Conservation (phyloP, 257 asterid genomes). For the Coffea eugenioides region DNA sequence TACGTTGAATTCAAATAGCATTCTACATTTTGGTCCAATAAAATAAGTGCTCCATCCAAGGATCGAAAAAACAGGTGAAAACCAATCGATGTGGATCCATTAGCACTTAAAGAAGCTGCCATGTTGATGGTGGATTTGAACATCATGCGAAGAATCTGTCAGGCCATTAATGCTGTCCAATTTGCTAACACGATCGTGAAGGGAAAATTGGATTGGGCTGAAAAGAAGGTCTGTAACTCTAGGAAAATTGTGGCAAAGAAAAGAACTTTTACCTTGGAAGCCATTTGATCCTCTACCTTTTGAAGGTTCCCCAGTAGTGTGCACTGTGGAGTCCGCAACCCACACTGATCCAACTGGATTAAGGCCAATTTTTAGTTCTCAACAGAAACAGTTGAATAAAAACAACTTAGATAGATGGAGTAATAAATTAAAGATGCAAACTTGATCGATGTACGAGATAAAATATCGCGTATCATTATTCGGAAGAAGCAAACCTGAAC, state of each 20-base stretch:
- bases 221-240: no score
- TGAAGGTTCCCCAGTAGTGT: slow-evolving; percentile 66
- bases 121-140: no score
- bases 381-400: slow-evolving; percentile 2
- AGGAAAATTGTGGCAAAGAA: not conserved
- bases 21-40: no score
- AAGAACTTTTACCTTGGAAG: slow-evolving; percentile 41
- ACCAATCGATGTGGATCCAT: no score
- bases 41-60: no score
- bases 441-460: not conserved
- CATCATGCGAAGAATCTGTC: not conserved
- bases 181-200: not conserved
- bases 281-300: slow-evolving; percentile 53
- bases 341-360: slow-evolving; percentile 66
- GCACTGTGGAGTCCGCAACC: slow-evolving; percentile 80
- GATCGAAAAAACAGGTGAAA: no score
- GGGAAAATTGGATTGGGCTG: not conserved
- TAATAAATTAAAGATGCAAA: not conserved
- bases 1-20: no score
- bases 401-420: not conserved
- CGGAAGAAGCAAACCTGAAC: slow-evolving; percentile 52
- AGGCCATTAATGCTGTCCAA: not conserved
- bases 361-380: slow-evolving; percentile 18
- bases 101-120: no score
- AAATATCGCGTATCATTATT: slow-evolving; percentile 1